Evolutionary conservation across 148 eudicot species (phyloP), one percentile per base, ranked within the genome.

Genomic region (Arctostaphylos glauca): DNA sequence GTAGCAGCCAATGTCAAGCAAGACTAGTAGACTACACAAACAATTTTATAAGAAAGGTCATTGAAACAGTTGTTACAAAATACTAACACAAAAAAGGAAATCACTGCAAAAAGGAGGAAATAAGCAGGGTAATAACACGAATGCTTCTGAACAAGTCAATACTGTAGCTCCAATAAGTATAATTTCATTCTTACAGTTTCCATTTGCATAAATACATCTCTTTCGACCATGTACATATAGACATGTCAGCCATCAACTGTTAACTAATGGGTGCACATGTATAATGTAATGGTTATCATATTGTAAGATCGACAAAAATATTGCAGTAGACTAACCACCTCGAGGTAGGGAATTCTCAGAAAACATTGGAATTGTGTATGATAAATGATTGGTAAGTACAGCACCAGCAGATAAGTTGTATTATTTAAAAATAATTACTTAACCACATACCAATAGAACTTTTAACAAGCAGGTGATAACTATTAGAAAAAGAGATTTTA

Each of bases 1-100:
- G 14, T 46, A 52, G 50, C 76, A 19, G 14, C 76, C 76, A 73
- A 46, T 73, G 46, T 73, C 76, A 44, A 46, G 70, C 70, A 21
- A 15, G 70, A 25, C 70, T 64, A 25, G 70, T 10, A 64, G 7
- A 74, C 49, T 1, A n/a, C 16, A 41, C 53, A 48, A 74, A 74
- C 0, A 47, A 21, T 48, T 41, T 21, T 13, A 48, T 48, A 19
- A 71, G 15, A 47, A 74, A 48, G 14, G 52, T 3, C 13, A 7
- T 9, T 47, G 54, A 74, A 49, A 54, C 77, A 48, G 48, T 31
- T 31, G 38, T 31, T 31, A 31, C 38, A 31, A 31, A 31, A 31
- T 31, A 31, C 38, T 31, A 31, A 31, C 38, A 31, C 38, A 31
- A 4, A 19, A 74, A 74, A 18, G 5, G 1, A 46, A 18, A 46